Evolutionary conservation across 2,329 filamentous ascomycete species (phyloP).

Genomic region (Pseudogymnoascus sp.): DNA sequence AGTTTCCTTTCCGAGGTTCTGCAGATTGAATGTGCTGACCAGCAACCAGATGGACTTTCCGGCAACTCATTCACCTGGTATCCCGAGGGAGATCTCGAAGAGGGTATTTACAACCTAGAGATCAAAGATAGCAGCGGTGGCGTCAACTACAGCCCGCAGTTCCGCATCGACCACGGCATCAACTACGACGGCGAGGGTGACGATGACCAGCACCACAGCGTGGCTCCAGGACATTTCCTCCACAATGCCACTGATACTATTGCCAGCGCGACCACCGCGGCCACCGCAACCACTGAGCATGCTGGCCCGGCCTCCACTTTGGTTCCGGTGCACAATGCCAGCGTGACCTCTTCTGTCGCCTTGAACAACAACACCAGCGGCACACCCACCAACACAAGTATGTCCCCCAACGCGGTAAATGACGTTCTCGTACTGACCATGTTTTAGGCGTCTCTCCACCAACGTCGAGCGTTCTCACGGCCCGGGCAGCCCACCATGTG

Average conservation of each 20-base stretch:
- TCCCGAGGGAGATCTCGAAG: conserved; percentile 9
- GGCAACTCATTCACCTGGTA: conserved; percentile 20
- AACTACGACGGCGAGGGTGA: not conserved
- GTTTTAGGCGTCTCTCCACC: not conserved
- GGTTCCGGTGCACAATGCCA: not conserved
- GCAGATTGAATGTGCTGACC: conserved; percentile 9
- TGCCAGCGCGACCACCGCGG: not conserved
- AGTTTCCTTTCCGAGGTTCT: conserved; percentile 1
- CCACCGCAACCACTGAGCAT: not conserved
- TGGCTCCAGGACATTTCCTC: not conserved
- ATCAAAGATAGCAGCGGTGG: conserved; percentile 17
- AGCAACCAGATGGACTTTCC: conserved; percentile 15
- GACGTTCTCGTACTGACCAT: not conserved
- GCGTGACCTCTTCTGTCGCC: not conserved
- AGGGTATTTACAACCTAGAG: conserved; percentile 21
- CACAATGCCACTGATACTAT: not conserved
- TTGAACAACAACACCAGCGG: not conserved
- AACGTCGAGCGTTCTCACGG: not conserved
- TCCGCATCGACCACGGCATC: conserved; percentile 19
- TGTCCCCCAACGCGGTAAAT: not conserved
- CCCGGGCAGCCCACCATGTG: not conserved
- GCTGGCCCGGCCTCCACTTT: not conserved
- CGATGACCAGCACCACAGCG: not conserved
- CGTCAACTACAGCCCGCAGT: conserved; percentile 23
- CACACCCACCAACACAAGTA: conserved; percentile 2